Evolutionary conservation across 2,329 filamentous ascomycete species (phyloP).

Genomic region (Saccharata proteae): DNA sequence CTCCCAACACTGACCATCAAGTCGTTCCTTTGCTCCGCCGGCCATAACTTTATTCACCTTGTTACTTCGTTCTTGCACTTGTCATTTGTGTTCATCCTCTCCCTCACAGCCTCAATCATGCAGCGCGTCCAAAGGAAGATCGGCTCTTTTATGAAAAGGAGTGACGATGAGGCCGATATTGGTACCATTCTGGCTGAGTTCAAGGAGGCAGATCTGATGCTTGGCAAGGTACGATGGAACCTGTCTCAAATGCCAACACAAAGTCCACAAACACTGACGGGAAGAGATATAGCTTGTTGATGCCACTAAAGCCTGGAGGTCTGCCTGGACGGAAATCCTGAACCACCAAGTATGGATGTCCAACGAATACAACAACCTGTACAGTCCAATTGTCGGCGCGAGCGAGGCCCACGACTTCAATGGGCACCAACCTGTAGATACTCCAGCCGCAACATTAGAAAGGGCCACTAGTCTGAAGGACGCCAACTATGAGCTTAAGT

Average conservation of each 20-base stretch:
- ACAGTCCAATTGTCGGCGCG: conserved; percentile 62
- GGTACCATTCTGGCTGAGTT: conserved; percentile 66
- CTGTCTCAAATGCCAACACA: conserved; percentile 2
- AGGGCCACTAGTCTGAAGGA: conserved; percentile 52
- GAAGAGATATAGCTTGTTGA: conserved; percentile 65
- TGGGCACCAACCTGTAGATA: conserved; percentile 44
- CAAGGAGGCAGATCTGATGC: conserved; percentile 63
- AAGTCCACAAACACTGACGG: conserved; percentile 2
- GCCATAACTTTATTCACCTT: no score
- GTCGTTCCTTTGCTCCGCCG: no score
- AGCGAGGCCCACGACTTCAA: conserved; percentile 37
- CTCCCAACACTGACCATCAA: conserved; percentile 5
- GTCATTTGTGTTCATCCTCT: no score
- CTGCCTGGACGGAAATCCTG: conserved; percentile 64
- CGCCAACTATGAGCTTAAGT: conserved; percentile 57
- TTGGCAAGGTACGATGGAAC: conserved; percentile 47
- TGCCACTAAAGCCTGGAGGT: conserved; percentile 62
- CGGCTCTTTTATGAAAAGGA: conserved; percentile 57
- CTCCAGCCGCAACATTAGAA: conserved; percentile 50
- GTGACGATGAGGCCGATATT: conserved; percentile 66
- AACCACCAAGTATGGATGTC: conserved; percentile 55
- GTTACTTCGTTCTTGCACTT: no score
- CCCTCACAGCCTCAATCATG: conserved; percentile 34
- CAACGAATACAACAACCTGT: conserved; percentile 58
- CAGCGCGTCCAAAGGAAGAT: conserved; percentile 64